Base-by-base conservation (phyloP, 1,284 basidiomycete genomes). In the Moesziomyces aphidis region DNA sequence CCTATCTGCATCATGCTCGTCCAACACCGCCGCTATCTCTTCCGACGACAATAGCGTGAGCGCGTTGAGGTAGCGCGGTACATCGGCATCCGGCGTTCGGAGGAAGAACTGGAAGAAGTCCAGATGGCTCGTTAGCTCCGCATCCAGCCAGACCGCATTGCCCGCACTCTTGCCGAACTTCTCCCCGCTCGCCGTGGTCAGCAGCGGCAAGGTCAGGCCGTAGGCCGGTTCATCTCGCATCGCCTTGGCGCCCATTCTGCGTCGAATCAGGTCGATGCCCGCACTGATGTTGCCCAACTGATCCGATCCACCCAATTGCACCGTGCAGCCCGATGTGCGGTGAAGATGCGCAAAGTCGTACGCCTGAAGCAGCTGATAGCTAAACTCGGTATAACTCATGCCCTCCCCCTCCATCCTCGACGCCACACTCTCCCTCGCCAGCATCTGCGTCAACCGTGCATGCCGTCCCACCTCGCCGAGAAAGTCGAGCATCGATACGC, bases 261-360 rank as follows among this genome's bases (percentile, higher is more conserved):
- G 89, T 59, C 89, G 89, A 77, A 97, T 95, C 48, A 97, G 88
- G 61, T 97, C 94, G 36, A 97, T 88, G 5, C 95, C 95, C 9
- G 93, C 92, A 22, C 94, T 87, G 71, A 99, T 97, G 84, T 99
- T 99, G n/a, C 97, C 96, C 91, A 95, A 95, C 85, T 99, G 97
- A 85, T 99, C 97, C 0, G 93, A 94, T 4, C 97, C 97, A 50
- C 97, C 97, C 46, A 99, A 86, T 85, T 99, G 97, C 48, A 98
- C 89, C 2, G 90, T 90, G 85, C 96, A 98, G 0, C 87, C 87
- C 53, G 26, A 28, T 89, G 87, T 28, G 31, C 24, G 87, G 87
- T 95, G 88, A 2, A 99, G 88, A 67, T 91, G 87, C 69, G 91
- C 89, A 86, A 97, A 99, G 85, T 99, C 97, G 85, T 94, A 93